Percentiles rank a stretch among this genome's conserved stretches.
phyloP scores from a whole-genome alignment of 1,284 basidiomycete species.

The Stygiomarasmius scandens region DNA sequence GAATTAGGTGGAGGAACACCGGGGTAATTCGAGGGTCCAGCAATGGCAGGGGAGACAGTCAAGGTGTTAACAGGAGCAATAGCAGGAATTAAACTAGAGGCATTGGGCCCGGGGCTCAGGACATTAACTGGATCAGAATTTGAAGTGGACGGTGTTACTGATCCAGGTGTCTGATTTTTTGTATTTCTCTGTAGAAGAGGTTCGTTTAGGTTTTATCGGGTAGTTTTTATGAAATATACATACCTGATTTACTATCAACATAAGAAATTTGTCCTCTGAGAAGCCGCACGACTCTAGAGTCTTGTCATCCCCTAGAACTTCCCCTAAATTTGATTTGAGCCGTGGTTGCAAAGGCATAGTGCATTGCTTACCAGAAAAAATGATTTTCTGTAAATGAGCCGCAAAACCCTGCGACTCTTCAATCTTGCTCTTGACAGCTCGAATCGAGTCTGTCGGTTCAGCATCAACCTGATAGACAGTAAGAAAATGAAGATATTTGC shows the following conservation, averaged over 20 bases:
- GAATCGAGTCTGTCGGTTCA: constrained; percentile 78
- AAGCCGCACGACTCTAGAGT: constrained; percentile 88
- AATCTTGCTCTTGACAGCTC: constrained; percentile 86
- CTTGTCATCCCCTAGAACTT: constrained; percentile 92
- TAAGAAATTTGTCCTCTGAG: constrained; percentile 99
- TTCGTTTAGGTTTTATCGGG: not conserved
- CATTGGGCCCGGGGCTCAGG: not conserved
- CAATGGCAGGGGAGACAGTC: not conserved
- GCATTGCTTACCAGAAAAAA: constrained; percentile 68
- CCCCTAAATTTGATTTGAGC: constrained; percentile 41
- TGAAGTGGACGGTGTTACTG: not conserved
- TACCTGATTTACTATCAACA: constrained; percentile 98
- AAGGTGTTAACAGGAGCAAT: not conserved
- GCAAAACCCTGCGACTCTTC: constrained; percentile 75
- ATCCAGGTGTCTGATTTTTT: not conserved
- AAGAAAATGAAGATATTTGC: not conserved
- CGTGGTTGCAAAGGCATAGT: not conserved
- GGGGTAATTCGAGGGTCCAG: not conserved
- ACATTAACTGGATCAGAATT: not conserved
- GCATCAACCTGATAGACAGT: constrained; percentile 71
- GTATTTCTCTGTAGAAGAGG: not conserved
- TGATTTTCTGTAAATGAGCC: constrained; percentile 85
- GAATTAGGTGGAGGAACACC: not conserved
- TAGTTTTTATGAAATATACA: constrained; percentile 18
- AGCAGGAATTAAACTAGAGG: not conserved